phyloP scores from a whole-genome alignment of 495 filamentous ascomycete genomes.

The Melanomma pulvis-pyrius region DNA sequence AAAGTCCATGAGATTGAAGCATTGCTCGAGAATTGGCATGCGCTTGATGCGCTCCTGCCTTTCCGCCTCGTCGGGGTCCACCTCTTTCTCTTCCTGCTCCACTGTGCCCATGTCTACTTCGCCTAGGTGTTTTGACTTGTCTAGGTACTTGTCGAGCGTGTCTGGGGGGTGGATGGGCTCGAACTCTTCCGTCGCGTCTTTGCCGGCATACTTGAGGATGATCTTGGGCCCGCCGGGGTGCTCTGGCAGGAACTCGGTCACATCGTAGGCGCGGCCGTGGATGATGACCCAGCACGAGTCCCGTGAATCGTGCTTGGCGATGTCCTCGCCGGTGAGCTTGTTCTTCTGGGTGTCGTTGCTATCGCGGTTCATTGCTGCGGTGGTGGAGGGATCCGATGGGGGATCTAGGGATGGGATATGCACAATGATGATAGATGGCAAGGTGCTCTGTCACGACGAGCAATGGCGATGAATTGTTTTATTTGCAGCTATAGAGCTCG shows the following conservation, averaged over 20 bases:
- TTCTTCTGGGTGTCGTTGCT: conserved; percentile 42
- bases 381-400: not conserved
- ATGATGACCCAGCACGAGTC: conserved; percentile 55
- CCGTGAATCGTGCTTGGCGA: conserved; percentile 67
- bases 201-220: conserved; percentile 69
- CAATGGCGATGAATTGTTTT: not conserved
- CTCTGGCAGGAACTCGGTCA: conserved; percentile 40
- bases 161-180: conserved; percentile 65
- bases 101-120: conserved; percentile 56
- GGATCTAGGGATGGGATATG: not conserved
- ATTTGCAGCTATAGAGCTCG: not conserved
- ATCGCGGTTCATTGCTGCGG: conserved; percentile 43
- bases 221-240: conserved; percentile 52
- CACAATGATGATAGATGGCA: not conserved
- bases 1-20: conserved; percentile 80
- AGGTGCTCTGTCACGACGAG: not conserved
- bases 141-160: conserved; percentile 59
- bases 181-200: conserved; percentile 73
- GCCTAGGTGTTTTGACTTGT: conserved; percentile 61
- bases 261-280: conserved; percentile 44
- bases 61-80: conserved; percentile 34
- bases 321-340: conserved; percentile 63
- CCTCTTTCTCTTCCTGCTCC: conserved; percentile 45
- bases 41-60: conserved; percentile 57
- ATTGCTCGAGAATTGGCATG: conserved; percentile 70